Evolutionary conservation across 768 basidiomycete genomes (phyloP).

Genomic region (Dioszegia crocea): DNA sequence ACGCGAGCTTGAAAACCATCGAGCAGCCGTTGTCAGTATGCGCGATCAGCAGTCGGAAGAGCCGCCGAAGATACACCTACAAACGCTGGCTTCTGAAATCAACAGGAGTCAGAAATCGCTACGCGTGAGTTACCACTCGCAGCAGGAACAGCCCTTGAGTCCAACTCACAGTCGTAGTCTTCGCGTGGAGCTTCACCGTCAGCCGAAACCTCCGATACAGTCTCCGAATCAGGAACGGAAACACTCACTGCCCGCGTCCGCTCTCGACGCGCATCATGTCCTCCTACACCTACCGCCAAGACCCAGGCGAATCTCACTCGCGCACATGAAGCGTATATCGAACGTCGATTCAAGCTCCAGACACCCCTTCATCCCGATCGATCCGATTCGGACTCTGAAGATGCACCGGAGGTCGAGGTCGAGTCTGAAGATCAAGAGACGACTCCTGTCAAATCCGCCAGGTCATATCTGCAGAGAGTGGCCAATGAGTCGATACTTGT

Average conservation of each 20-base stretch:
- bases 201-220: neutral
- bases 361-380: slow-evolving; percentile 1
- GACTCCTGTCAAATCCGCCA: no score
- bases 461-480: no score
- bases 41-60: neutral
- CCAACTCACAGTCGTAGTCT: no score
- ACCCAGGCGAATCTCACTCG: neutral
- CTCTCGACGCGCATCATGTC: neutral
- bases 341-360: neutral
- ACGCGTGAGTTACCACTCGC: no score
- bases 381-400: neutral
- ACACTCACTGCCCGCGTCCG: neutral
- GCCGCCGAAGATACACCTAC: neutral
- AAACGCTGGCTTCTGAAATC: neutral
- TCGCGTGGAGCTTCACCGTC: neutral
- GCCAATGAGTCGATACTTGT: no score
- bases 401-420: no score
- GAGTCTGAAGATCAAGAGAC: no score
- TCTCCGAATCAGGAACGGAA: neutral
- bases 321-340: neutral
- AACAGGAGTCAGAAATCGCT: neutral
- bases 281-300: neutral
- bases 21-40: neutral
- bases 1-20: neutral
- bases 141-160: no score